phyloP scores from a whole-genome alignment of 495 filamentous ascomycete species.

The Aspergillus bridgeri region DNA sequence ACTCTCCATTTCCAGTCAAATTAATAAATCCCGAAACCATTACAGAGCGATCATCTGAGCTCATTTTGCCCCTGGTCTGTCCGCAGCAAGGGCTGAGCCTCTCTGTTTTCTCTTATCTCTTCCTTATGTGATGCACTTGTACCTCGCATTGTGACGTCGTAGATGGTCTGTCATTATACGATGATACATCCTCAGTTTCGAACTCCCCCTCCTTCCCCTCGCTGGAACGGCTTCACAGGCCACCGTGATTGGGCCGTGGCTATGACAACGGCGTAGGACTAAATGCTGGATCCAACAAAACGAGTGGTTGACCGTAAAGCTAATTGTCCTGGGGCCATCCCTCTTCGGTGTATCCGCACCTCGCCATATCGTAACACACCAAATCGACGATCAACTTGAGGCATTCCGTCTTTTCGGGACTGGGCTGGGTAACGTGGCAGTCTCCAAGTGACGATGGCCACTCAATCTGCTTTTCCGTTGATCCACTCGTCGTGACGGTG shows the following conservation, averaged over 20 bases:
- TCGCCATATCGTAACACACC: background rate
- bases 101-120: too few species aligned
- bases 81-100: too few species aligned
- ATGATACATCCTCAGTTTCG: background rate
- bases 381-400: background rate
- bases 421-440: constrained; percentile 8
- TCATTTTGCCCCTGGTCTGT: background rate
- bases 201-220: background rate
- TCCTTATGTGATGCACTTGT: too few species aligned
- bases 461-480: constrained; percentile 7
- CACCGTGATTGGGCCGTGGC: too few species aligned
- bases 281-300: background rate
- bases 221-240: too few species aligned
- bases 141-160: background rate
- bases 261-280: background rate
- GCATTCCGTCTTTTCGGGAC: background rate
- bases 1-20: background rate
- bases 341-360: background rate
- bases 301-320: background rate
- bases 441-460: background rate
- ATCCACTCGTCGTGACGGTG: constrained; percentile 4
- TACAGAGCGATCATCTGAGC: background rate
- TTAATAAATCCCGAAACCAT: background rate
- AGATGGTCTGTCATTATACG: background rate
- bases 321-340: background rate